phyloP scores from a whole-genome alignment of 2,329 filamentous ascomycete genomes.

The Rhytidhysteron rufulum region DNA sequence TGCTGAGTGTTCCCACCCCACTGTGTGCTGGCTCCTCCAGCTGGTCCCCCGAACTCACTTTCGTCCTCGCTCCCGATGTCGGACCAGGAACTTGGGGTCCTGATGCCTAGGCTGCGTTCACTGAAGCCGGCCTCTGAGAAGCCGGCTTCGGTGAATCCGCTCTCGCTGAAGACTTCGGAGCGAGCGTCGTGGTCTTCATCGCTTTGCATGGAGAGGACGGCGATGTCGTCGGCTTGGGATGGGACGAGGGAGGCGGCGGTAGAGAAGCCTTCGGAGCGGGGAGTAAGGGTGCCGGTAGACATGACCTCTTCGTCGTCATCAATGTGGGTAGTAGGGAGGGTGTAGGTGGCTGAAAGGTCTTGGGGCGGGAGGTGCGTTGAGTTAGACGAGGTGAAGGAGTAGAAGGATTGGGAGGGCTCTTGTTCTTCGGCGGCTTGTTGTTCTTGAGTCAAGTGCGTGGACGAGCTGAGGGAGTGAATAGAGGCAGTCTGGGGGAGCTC shows the following conservation, averaged over 20 bases:
- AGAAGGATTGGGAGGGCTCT: constrained; percentile 30
- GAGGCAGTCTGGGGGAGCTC: constrained; percentile 14
- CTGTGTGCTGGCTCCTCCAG: neutral
- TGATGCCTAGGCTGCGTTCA: constrained; percentile 22
- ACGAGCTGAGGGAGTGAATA: constrained; percentile 12
- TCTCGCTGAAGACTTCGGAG: constrained; percentile 31
- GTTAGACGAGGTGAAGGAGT: constrained; percentile 28
- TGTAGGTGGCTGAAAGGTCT: constrained; percentile 4
- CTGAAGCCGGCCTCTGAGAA: constrained; percentile 31
- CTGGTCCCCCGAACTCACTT: constrained; percentile 33
- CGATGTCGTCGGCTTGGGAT: constrained; percentile 31
- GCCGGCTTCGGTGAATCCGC: constrained; percentile 33
- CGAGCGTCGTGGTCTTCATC: constrained; percentile 31
- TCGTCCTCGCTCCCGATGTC: constrained; percentile 38
- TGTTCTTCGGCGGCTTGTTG: constrained; percentile 5
- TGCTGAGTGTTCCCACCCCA: neutral
- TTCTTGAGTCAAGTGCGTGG: neutral
- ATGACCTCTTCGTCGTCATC: constrained; percentile 17
- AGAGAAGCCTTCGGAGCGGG: constrained; percentile 33
- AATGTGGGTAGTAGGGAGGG: constrained; percentile 6
- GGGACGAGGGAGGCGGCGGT: constrained; percentile 17
- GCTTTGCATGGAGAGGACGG: constrained; percentile 30
- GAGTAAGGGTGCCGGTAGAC: constrained; percentile 36
- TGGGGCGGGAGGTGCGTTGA: too few species aligned
- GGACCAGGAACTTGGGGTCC: constrained; percentile 38